phyloP scores from a whole-genome alignment of 2,329 filamentous ascomycete genomes.

The Aureobasidium sp. region DNA sequence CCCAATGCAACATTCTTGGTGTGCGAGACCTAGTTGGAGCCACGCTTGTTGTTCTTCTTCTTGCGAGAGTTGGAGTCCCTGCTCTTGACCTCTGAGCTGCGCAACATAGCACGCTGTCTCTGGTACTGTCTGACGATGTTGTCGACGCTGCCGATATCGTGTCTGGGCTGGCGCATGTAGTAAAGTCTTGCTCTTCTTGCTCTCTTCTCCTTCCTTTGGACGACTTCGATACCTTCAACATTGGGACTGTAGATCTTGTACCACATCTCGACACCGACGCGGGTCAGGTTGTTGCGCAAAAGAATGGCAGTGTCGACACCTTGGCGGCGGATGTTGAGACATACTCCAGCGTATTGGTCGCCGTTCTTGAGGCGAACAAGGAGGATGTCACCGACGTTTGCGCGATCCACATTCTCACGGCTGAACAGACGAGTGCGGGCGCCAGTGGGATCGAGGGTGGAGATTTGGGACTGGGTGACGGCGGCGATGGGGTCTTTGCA shows the following conservation, averaged over 20 bases:
- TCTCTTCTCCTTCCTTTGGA: conserved; percentile 76
- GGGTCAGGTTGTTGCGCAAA: conserved; percentile 75
- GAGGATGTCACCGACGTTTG: conserved; percentile 80
- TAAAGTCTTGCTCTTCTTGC: conserved; percentile 80
- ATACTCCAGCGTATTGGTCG: conserved; percentile 85
- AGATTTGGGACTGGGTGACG: conserved; percentile 61
- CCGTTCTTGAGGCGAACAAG: conserved; percentile 77
- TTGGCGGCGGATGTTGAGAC: conserved; percentile 72
- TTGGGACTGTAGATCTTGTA: conserved; percentile 90
- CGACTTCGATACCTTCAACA: conserved; percentile 84
- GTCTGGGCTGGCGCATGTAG: conserved; percentile 81
- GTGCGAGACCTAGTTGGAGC: conserved; percentile 12
- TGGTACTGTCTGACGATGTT: conserved; percentile 63
- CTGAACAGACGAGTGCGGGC: conserved; percentile 76
- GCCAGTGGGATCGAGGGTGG: conserved; percentile 73
- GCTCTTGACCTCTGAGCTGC: conserved; percentile 20
- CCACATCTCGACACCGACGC: conserved; percentile 92
- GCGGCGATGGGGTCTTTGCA: conserved; percentile 60
- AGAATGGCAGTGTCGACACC: conserved; percentile 80
- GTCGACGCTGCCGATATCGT: conserved; percentile 81
- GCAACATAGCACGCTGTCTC: conserved; percentile 35
- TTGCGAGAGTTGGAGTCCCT: conserved; percentile 22
- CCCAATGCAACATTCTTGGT: conserved; percentile 7
- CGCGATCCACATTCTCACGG: conserved; percentile 66
- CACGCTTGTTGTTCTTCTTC: conserved; percentile 26